Base-by-base conservation (phyloP, 208 protist species). In the Wallacemonas sp. region DNA sequence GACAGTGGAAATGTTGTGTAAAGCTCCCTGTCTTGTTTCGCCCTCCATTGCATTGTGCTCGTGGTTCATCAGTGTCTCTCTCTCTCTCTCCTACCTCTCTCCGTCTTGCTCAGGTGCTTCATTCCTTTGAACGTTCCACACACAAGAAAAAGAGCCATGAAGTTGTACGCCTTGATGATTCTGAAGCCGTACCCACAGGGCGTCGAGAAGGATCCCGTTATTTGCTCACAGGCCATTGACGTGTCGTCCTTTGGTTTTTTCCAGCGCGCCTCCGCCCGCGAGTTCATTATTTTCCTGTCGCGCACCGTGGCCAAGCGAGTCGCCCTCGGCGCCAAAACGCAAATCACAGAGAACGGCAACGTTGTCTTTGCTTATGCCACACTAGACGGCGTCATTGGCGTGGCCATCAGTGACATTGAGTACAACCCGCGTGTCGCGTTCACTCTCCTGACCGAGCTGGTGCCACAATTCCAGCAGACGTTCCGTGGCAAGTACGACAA, bases 201-300 rank as follows among this genome's bases (percentile, higher is more conserved):
- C 11, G 72, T 80, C 1, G 78, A 84, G 30, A 85, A 81, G 71
- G 79, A 96, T 36, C 80, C 87, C 0, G 68, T 95, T 33, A 90
- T 94, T 33, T 88, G 81, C 60, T 84, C 74, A 17, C 85, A 81
- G 34, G 92, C 92, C 3, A 76, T 96, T 33, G 87, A 96, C 58
- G 89, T 95, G 43, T 91, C 81, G 63, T 92, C 82, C 26, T 93
- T 96, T 43, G 87, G 88, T 29, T 95, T 90, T 69, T 94, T 97
- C 57, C 89, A 97, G 72, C 85, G 92, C 33, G 88, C 68, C 61
- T 68, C 86, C 0, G 89, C 87, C 4, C 66, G 74, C 16, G 85
- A 97, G 67, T 95, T 97, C 39, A 91, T 95, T 60, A 69, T 92
- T 1, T 97, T 97, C 62, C 78, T 95, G 27, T 81, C 81, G 21